A percentile compares a stretch with the other conserved stretches of the same genome.
These are phyloP conservation scores for Poteriospumella lacustris DNA, from an alignment of 108 stramenopile species.

Conservation along the genomic window DNA sequence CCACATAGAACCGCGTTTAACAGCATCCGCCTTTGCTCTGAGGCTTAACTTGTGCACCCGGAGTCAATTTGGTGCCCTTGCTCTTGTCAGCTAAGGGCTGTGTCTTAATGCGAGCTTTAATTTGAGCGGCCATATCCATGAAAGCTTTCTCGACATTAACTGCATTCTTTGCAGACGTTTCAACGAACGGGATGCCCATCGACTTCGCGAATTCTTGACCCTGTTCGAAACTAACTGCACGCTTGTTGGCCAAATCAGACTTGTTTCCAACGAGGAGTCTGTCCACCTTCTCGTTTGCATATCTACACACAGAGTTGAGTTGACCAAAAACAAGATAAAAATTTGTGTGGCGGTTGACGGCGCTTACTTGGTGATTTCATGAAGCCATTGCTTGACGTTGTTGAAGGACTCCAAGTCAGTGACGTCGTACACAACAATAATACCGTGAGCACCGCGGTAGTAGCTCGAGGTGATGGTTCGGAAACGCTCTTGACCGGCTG, in stretches of 20 bases:
- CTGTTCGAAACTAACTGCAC: slow-evolving; percentile 13
- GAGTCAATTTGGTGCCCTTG: neutral
- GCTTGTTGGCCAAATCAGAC: slow-evolving; percentile 15
- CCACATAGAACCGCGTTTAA: neutral
- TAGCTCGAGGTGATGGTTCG: slow-evolving; percentile 92
- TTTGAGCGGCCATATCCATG: neutral
- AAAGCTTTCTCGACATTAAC: slow-evolving; percentile 23
- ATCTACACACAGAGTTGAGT: neutral
- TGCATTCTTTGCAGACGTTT: slow-evolving; percentile 17
- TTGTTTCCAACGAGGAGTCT: slow-evolving; percentile 28
- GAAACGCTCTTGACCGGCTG: slow-evolving; percentile 89
- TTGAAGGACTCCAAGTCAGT: slow-evolving; percentile 57
- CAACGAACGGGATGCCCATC: slow-evolving; percentile 12
- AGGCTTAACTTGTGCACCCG: neutral
- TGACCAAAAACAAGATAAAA: neutral
- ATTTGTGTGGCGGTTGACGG: too few species aligned
- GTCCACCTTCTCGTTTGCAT: slow-evolving; percentile 20
- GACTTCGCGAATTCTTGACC: slow-evolving; percentile 21
- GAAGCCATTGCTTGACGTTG: slow-evolving; percentile 22
- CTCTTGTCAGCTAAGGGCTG: neutral
- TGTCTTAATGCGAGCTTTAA: slow-evolving; percentile 5
- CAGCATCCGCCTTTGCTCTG: neutral
- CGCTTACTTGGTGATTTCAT: slow-evolving; percentile 20
- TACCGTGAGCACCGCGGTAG: slow-evolving; percentile 92
- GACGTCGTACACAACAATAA: slow-evolving; percentile 93